Conservation (phyloP, 495 filamentous ascomycete species). For the Cladorrhinum samala region DNA sequence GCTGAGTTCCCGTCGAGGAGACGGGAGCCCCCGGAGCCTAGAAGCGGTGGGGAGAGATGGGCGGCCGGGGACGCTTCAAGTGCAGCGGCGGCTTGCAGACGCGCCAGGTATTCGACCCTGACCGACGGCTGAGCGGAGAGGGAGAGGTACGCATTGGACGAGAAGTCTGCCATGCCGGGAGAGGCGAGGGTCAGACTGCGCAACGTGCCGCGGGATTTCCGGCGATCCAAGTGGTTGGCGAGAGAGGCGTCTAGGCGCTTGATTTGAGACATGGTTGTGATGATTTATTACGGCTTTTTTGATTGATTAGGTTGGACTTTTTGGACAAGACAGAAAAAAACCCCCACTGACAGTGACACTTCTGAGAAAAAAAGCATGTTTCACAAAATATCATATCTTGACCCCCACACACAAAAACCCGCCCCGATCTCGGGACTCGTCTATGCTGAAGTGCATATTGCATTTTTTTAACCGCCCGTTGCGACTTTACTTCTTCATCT, state of each 20-base stretch:
- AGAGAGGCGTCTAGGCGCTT: slow-evolving; percentile 18
- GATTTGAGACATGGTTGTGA: slow-evolving; percentile 5
- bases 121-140: slow-evolving; percentile 42
- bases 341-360: too few species aligned
- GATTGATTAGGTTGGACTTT: neutral
- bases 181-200: slow-evolving; percentile 38
- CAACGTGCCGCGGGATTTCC: slow-evolving; percentile 26
- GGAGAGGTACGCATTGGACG: slow-evolving; percentile 60
- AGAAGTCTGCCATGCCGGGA: slow-evolving; percentile 46
- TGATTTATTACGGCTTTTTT: neutral
- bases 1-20: slow-evolving; percentile 64
- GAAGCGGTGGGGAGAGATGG: slow-evolving; percentile 5
- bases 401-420: neutral
- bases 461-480: too few species aligned
- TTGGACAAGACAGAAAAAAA: neutral
- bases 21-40: slow-evolving; percentile 56
- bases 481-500: too few species aligned
- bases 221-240: slow-evolving; percentile 24
- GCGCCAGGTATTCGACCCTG: slow-evolving; percentile 33
- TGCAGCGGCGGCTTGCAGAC: slow-evolving; percentile 29
- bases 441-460: too few species aligned
- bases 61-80: slow-evolving; percentile 4
- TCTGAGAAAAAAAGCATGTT: too few species aligned
- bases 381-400: neutral
- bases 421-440: slow-evolving; percentile 6